These are phyloP conservation scores for Raphanus raphanistrum DNA, from an alignment of 345 rosid species.

Conservation along the genomic window DNA sequence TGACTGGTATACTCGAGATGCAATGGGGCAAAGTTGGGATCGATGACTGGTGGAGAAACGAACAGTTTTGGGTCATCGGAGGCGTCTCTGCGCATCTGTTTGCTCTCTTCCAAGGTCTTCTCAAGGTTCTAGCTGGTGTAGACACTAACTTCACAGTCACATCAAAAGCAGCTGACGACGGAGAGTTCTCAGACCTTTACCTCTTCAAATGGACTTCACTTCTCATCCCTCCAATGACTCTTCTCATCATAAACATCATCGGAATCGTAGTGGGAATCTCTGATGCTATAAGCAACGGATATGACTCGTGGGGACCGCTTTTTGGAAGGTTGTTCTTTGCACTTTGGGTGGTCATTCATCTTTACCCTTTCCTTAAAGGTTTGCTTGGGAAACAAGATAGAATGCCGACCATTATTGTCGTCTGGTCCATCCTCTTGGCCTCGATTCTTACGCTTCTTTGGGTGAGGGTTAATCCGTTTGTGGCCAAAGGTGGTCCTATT, in stretches of 20 bases:
- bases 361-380: conserved; percentile 98
- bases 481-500: conserved; percentile 79
- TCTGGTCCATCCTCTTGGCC: conserved; percentile 94
- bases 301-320: conserved; percentile 97
- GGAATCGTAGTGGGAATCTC: conserved; percentile 95
- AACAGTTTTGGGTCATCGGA: conserved; percentile 99
- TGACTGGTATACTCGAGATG: conserved; percentile 93
- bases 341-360: conserved; percentile 89
- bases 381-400: conserved; percentile 93
- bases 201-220: conserved; percentile 96
- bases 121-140: conserved; percentile 94
- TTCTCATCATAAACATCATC: conserved; percentile 76
- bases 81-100: conserved; percentile 90
- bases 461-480: conserved; percentile 94
- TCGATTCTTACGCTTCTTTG: conserved; percentile 91
- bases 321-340: conserved; percentile 93
- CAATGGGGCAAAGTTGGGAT: conserved; percentile 99
- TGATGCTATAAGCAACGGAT: conserved; percentile 93
- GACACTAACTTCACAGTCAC: conserved; percentile 93
- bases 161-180: conserved; percentile 92
- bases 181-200: conserved; percentile 90
- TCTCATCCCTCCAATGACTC: conserved; percentile 85
- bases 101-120: conserved; percentile 91
- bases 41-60: conserved; percentile 99
- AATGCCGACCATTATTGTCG: conserved; percentile 89